Percentiles rank a stretch among this genome's conserved stretches.
Conservation (phyloP, 495 filamentous ascomycete species). For the Tuber aestivum region DNA sequence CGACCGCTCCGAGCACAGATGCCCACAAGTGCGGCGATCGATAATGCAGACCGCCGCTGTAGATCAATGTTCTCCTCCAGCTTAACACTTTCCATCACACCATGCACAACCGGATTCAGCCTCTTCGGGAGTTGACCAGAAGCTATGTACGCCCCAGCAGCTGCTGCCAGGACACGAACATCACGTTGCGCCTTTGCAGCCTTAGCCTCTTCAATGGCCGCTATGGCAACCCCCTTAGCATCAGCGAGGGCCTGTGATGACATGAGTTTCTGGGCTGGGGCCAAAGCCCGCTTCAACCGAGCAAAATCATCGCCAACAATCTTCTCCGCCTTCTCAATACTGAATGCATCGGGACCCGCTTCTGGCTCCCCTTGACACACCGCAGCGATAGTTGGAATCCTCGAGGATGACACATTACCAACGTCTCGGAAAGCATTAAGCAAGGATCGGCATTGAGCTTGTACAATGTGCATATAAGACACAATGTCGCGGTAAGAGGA, state of each 20-base stretch:
- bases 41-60: slow-evolving; percentile 77
- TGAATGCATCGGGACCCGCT: slow-evolving; percentile 86
- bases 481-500: slow-evolving; percentile 79
- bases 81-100: slow-evolving; percentile 97
- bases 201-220: slow-evolving; percentile 71
- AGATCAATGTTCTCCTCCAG: slow-evolving; percentile 85
- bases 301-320: slow-evolving; percentile 78
- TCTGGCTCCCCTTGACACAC: slow-evolving; percentile 87
- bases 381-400: slow-evolving; percentile 72
- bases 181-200: slow-evolving; percentile 73
- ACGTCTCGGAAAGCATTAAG: slow-evolving; percentile 84
- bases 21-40: slow-evolving; percentile 76
- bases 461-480: slow-evolving; percentile 76
- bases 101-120: slow-evolving; percentile 81
- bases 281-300: slow-evolving; percentile 72
- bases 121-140: slow-evolving; percentile 83
- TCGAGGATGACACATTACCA: slow-evolving; percentile 64
- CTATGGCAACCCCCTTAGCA: slow-evolving; percentile 60
- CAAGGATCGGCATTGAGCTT: slow-evolving; percentile 82
- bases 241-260: slow-evolving; percentile 67
- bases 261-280: slow-evolving; percentile 75
- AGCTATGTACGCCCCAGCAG: slow-evolving; percentile 80
- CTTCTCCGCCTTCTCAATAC: slow-evolving; percentile 76
- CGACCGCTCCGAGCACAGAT: slow-evolving; percentile 71
- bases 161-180: slow-evolving; percentile 77